These are phyloP conservation scores for Hanseniaspora clermontiae DNA, from an alignment of 805 yeast genomes.

Conservation along the genomic window DNA sequence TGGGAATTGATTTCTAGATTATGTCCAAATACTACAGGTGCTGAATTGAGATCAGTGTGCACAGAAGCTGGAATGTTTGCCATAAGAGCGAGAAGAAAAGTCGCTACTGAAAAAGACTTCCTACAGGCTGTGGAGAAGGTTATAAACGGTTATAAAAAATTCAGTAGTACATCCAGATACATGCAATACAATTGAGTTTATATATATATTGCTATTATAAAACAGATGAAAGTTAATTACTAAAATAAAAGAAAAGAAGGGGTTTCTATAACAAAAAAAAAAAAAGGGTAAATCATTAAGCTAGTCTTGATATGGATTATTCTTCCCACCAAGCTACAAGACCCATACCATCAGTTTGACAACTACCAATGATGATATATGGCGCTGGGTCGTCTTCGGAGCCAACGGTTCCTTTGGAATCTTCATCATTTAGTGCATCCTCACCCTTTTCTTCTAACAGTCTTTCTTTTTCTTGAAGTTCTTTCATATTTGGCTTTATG, in stretches of 20 bases:
- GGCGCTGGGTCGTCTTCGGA: constrained; percentile 48
- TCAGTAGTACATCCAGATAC: constrained; percentile 91
- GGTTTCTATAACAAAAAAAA: background rate
- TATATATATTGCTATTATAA: too few species aligned
- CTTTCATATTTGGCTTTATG: constrained; percentile 59
- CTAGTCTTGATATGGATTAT: background rate
- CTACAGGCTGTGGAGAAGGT: constrained; percentile 96
- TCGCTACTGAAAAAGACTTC: constrained; percentile 96
- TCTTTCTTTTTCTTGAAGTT: constrained; percentile 30
- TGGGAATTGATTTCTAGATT: constrained; percentile 97
- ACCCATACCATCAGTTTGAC: constrained; percentile 96
- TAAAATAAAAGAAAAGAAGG: too few species aligned
- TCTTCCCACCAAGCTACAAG: constrained; percentile 90
- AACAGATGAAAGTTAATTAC: too few species aligned
- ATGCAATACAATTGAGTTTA: constrained; percentile 79
- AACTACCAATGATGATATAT: constrained; percentile 73
- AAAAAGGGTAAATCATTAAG: background rate
- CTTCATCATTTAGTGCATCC: constrained; percentile 17
- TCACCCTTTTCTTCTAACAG: constrained; percentile 20
- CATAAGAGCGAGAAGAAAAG: constrained; percentile 93
- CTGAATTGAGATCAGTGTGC: constrained; percentile 94
- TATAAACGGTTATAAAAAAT: constrained; percentile 95
- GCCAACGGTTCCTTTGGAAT: constrained; percentile 17
- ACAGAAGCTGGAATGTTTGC: constrained; percentile 99
- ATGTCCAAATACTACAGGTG: constrained; percentile 98